A percentile compares a stretch with the other conserved stretches of the same genome.
phyloP scores from a whole-genome alignment of 352 stramenopile genomes.

The Ophiocytium majus region DNA sequence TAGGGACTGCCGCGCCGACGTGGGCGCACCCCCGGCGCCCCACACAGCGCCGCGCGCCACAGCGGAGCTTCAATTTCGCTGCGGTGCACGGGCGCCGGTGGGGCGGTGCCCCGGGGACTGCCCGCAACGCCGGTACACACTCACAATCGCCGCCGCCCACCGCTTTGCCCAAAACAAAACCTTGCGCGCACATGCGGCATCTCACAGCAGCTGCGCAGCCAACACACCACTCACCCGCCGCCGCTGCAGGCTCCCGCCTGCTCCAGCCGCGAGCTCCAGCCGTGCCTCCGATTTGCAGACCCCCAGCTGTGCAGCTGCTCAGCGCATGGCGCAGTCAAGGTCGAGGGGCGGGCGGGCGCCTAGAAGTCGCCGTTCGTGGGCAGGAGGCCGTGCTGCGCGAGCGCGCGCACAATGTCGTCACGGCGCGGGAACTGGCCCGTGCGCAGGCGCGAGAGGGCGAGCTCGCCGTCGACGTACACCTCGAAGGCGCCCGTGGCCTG shows the following conservation, averaged over 20 bases:
- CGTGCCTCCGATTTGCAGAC: background rate
- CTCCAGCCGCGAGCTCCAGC: background rate
- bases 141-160: too few species aligned
- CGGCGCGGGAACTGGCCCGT: background rate
- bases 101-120: background rate
- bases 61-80: background rate
- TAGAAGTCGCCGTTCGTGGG: background rate
- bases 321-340: background rate
- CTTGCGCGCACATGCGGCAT: too few species aligned
- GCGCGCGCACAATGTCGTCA: background rate
- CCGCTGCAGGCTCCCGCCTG: background rate
- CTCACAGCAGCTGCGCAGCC: background rate
- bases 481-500: constrained; percentile 58
- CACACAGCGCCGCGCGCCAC: background rate
- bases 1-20: background rate
- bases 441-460: constrained; percentile 39
- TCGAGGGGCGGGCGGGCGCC: too few species aligned
- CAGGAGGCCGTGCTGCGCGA: background rate
- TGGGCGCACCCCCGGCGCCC: too few species aligned
- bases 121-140: too few species aligned
- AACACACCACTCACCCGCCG: background rate
- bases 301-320: background rate
- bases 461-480: constrained; percentile 53
- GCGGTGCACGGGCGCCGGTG: background rate
- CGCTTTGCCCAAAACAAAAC: too few species aligned